phyloP scores from a whole-genome alignment of 2,329 filamentous ascomycete genomes.

The Xylariales sp. region DNA sequence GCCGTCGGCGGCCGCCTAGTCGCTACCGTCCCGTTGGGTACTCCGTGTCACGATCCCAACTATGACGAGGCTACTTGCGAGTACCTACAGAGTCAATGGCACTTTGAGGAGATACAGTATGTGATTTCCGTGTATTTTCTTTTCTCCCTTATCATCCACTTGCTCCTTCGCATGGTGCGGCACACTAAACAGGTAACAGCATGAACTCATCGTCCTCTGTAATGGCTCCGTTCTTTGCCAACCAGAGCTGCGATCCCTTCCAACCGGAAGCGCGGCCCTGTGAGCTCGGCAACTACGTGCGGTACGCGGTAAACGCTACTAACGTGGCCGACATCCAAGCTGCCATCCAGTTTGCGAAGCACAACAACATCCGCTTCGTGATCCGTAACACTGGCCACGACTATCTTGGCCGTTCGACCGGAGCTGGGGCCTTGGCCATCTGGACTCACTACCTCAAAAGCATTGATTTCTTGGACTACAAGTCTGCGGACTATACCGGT shows the following conservation, averaged over 20 bases:
- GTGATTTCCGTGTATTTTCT: no score
- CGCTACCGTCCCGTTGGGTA: constrained; percentile 38
- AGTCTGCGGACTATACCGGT: constrained; percentile 12
- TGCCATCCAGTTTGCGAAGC: constrained; percentile 24
- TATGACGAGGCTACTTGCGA: constrained; percentile 34
- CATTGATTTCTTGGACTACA: constrained; percentile 21
- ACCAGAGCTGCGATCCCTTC: constrained; percentile 32
- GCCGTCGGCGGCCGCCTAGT: constrained; percentile 41
- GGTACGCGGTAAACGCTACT: constrained; percentile 20
- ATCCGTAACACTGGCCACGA: constrained; percentile 41
- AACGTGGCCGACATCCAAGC: constrained; percentile 9
- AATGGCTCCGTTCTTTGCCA: constrained; percentile 25
- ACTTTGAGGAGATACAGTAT: no score
- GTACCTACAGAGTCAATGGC: constrained; percentile 22
- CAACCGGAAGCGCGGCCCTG: constrained; percentile 37
- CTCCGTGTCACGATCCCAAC: constrained; percentile 37
- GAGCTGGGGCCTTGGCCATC: constrained; percentile 22
- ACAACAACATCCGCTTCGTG: constrained; percentile 34
- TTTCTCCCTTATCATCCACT: no score
- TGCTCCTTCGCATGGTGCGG: no score
- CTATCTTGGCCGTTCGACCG: constrained; percentile 25
- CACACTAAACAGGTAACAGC: no score
- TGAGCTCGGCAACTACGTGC: constrained; percentile 29
- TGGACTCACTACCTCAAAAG: constrained; percentile 26
- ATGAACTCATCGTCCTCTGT: constrained; percentile 22